Conservation (phyloP, 1,139 yeast species). For the Yueomyces sp. region DNA sequence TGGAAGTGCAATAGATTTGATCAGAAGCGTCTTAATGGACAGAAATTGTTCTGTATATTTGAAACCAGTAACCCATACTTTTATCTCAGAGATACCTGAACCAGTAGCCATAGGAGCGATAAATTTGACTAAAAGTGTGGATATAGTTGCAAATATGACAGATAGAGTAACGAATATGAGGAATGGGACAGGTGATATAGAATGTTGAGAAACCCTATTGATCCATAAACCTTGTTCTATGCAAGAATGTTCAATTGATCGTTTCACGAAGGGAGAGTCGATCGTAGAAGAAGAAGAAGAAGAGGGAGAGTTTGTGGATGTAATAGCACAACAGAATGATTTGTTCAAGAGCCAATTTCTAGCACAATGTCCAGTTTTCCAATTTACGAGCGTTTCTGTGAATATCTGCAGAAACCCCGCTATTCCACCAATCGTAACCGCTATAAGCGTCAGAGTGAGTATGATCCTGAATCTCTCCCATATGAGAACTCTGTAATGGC, state of each 20-base stretch:
- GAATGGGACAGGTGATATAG: constrained; percentile 36
- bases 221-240: constrained; percentile 35
- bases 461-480: constrained; percentile 50
- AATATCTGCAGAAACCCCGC: constrained; percentile 74
- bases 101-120: constrained; percentile 93
- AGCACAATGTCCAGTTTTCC: constrained; percentile 68
- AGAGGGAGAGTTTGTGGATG: too few species aligned
- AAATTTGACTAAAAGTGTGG: constrained; percentile 56
- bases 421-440: constrained; percentile 61
- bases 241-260: constrained; percentile 23
- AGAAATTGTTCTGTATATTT: constrained; percentile 60
- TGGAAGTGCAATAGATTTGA: constrained; percentile 75
- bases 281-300: too few species aligned
- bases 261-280: not conserved
- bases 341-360: constrained; percentile 57
- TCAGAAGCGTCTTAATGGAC: constrained; percentile 55
- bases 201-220: constrained; percentile 27
- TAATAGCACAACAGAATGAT: constrained; percentile 56
- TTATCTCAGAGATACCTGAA: constrained; percentile 92
- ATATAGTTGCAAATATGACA: constrained; percentile 43
- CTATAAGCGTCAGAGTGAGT: constrained; percentile 64
- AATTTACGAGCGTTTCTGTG: constrained; percentile 76
- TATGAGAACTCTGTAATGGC: constrained; percentile 19
- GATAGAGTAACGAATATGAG: constrained; percentile 48
- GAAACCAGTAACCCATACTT: constrained; percentile 89